A percentile compares a stretch with the other conserved stretches of the same genome.
These are phyloP conservation scores for Blepharisma japonicum DNA, from an alignment of 73 alveolate species.

Conservation along the genomic window DNA sequence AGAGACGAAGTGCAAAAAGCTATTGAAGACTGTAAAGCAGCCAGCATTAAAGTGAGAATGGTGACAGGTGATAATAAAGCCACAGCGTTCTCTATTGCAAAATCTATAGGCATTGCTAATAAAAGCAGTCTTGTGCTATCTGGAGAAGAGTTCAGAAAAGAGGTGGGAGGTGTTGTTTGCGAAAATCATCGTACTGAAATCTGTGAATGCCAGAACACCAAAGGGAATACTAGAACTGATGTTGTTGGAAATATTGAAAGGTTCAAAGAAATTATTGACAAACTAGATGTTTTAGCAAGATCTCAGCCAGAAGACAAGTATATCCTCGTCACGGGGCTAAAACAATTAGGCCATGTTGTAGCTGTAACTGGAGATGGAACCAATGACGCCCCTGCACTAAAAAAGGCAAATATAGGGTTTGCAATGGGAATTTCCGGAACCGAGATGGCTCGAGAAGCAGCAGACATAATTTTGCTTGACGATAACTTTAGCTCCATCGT, in stretches of 20 bases:
- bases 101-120: constrained; percentile 13
- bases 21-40: constrained; percentile 70
- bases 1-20: constrained; percentile 89
- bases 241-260: constrained; percentile 58
- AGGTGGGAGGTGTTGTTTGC: constrained; percentile 67
- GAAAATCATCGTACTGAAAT: constrained; percentile 49
- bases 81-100: constrained; percentile 4
- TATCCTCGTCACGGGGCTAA: constrained; percentile 88
- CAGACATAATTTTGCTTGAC: constrained; percentile 92
- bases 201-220: constrained; percentile 50
- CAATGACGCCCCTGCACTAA: constrained; percentile 98
- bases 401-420: constrained; percentile 94
- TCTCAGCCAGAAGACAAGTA: constrained; percentile 97
- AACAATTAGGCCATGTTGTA: constrained; percentile 89
- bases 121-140: constrained; percentile 56
- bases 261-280: constrained; percentile 37
- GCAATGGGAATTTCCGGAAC: constrained; percentile 98
- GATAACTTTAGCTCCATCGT: constrained; percentile 95
- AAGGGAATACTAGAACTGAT: constrained; percentile 33
- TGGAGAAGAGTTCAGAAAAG: constrained; percentile 67
- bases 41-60: constrained; percentile 93
- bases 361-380: constrained; percentile 99
- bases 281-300: constrained; percentile 90
- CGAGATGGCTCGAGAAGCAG: constrained; percentile 95
- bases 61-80: constrained; percentile 78